Conservation (phyloP, 2,329 filamentous ascomycete species). For the Calonectria honghensis region DNA sequence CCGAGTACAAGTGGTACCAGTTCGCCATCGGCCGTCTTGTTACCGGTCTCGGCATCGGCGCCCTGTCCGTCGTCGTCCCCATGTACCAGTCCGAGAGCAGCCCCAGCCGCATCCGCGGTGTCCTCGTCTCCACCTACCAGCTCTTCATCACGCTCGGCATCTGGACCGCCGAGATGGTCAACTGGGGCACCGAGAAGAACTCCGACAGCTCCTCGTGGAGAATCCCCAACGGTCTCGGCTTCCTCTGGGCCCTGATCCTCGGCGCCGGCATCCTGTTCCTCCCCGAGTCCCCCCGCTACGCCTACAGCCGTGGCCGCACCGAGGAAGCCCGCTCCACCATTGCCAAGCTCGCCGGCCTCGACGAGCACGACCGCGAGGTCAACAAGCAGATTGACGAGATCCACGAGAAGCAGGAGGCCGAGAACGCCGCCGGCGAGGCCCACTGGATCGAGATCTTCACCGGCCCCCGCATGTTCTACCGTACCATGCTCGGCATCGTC, state of each 20-base stretch:
- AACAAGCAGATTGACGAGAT: constrained; percentile 72
- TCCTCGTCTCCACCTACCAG: constrained; percentile 79
- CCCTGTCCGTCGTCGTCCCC: constrained; percentile 77
- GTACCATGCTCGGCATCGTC: constrained; percentile 76
- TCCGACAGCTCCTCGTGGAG: constrained; percentile 74
- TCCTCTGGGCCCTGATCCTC: constrained; percentile 73
- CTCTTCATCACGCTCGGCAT: constrained; percentile 82
- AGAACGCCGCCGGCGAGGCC: constrained; percentile 65
- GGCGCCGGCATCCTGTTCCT: constrained; percentile 70
- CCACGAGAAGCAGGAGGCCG: constrained; percentile 69
- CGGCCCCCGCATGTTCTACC: constrained; percentile 79
- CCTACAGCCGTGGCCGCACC: constrained; percentile 66
- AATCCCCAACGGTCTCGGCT: constrained; percentile 75
- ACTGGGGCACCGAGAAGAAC: constrained; percentile 74
- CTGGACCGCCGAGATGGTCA: constrained; percentile 74
- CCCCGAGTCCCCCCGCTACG: constrained; percentile 73
- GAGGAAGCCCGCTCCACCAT: constrained; percentile 70
- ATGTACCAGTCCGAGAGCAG: constrained; percentile 82
- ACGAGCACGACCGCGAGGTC: constrained; percentile 63
- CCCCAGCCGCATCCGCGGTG: constrained; percentile 78
- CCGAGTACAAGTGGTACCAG: constrained; percentile 75
- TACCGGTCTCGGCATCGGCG: constrained; percentile 80
- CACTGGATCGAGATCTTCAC: constrained; percentile 78
- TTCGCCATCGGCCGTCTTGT: constrained; percentile 79
- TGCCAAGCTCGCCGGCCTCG: constrained; percentile 66